Percentiles rank a stretch among this genome's conserved stretches.
Conservation (phyloP, 129 eudicot genomes). For the Erigeron canadensis region DNA sequence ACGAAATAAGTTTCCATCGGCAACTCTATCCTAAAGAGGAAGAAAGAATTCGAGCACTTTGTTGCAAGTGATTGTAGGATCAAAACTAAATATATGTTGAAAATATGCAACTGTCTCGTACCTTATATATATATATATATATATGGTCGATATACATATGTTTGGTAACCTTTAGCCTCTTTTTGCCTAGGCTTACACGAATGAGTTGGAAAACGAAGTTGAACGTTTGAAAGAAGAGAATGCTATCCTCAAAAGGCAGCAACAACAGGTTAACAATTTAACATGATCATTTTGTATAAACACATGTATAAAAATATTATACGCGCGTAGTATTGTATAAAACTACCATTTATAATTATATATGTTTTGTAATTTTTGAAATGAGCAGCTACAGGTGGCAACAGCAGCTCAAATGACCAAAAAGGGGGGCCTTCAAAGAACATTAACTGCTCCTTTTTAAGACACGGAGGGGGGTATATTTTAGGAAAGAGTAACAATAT, state of each 20-base stretch:
- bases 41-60: no score
- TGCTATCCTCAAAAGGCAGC: slow-evolving; percentile 51
- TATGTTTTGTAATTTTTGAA: neutral
- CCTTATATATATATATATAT: neutral
- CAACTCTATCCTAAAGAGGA: no score
- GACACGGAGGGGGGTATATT: slow-evolving; percentile 30
- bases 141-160: neutral
- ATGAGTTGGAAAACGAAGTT: slow-evolving; percentile 54
- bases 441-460: slow-evolving; percentile 80
- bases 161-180: neutral
- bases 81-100: neutral
- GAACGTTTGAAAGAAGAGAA: slow-evolving; percentile 54
- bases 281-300: neutral
- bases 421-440: slow-evolving; percentile 55
- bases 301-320: neutral
- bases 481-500: slow-evolving; percentile 35
- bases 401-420: slow-evolving; percentile 47
- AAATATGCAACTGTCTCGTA: neutral
- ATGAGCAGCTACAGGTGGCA: slow-evolving; percentile 46
- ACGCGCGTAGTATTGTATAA: no score
- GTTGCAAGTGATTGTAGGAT: neutral
- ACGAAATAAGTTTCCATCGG: no score
- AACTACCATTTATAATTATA: neutral
- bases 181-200: slow-evolving; percentile 56
- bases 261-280: slow-evolving; percentile 48